Evolutionary conservation across 805 yeast genomes (phyloP).

Genomic region (Starmerella lactis-condensi): DNA sequence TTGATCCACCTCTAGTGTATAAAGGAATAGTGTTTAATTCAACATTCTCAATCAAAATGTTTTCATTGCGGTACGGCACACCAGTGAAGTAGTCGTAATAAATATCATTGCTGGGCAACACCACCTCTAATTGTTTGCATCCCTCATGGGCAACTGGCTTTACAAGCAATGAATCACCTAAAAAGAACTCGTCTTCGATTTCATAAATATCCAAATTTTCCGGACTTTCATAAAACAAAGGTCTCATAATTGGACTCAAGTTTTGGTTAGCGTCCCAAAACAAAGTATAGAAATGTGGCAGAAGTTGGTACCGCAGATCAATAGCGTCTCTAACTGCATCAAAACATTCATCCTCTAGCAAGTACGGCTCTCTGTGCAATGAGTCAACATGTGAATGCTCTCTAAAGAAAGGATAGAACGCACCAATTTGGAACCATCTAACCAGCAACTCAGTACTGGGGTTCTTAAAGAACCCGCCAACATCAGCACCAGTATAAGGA

Average conservation of each 20-base stretch:
- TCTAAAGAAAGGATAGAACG: conserved; percentile 91
- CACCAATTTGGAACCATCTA: conserved; percentile 92
- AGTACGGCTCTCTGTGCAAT: conserved; percentile 81
- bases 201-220: conserved; percentile 29
- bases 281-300: conserved; percentile 66
- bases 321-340: conserved; percentile 33
- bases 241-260: conserved; percentile 49
- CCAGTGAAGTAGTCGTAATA: conserved; percentile 23
- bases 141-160: conserved; percentile 59
- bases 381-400: conserved; percentile 95
- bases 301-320: conserved; percentile 48
- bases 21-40: conserved; percentile 51
- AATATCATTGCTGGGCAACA: conserved; percentile 30
- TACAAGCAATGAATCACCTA: conserved; percentile 51
- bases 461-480: conserved; percentile 89
- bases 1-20: conserved; percentile 58
- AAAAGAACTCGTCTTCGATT: conserved; percentile 66
- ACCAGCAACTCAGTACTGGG: conserved; percentile 64
- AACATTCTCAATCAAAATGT: conserved; percentile 21
- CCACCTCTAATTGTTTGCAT: conserved; percentile 26
- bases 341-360: conserved; percentile 23
- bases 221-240: conserved; percentile 21
- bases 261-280: conserved; percentile 42
- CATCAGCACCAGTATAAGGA: conserved; percentile 92
- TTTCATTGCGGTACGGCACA: not conserved